Conservation (phyloP, 1,284 basidiomycete species). For the Heliocybe sulcata region DNA sequence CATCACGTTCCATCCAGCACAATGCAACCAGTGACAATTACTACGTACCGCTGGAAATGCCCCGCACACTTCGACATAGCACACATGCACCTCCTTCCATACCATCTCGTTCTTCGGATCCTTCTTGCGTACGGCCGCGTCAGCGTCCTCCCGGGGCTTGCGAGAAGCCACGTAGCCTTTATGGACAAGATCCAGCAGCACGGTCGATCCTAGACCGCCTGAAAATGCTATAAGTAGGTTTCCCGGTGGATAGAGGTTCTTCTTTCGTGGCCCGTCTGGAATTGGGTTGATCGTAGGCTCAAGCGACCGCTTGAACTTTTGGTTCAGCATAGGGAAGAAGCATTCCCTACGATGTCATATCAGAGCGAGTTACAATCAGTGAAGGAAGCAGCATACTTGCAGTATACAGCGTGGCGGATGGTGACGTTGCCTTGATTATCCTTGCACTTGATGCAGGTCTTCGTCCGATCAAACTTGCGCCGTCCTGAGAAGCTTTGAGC, state of each 20-base stretch:
- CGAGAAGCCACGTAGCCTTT: slow-evolving; percentile 47
- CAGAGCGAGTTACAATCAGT: slow-evolving; percentile 3
- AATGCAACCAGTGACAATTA: slow-evolving; percentile 1
- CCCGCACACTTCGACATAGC: slow-evolving; percentile 63
- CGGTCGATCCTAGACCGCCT: slow-evolving; percentile 66
- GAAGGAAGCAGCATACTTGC: slow-evolving; percentile 50
- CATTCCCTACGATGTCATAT: slow-evolving; percentile 42
- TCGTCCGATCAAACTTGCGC: slow-evolving; percentile 56
- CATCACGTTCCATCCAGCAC: slow-evolving; percentile 8
- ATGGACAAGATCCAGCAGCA: slow-evolving; percentile 63
- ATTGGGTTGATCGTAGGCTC: slow-evolving; percentile 56
- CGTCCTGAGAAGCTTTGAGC: slow-evolving; percentile 33
- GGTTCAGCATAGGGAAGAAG: slow-evolving; percentile 52
- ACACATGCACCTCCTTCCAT: slow-evolving; percentile 55
- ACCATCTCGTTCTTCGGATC: slow-evolving; percentile 59
- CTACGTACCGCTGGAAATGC: slow-evolving; percentile 53
- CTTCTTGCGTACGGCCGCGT: slow-evolving; percentile 32
- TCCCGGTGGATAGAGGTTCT: slow-evolving; percentile 55
- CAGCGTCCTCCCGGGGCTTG: slow-evolving; percentile 17
- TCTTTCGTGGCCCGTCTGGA: slow-evolving; percentile 39
- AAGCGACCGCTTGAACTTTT: slow-evolving; percentile 58
- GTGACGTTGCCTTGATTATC: slow-evolving; percentile 54
- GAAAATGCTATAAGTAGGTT: slow-evolving; percentile 64
- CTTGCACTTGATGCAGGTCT: slow-evolving; percentile 67
- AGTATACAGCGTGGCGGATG: slow-evolving; percentile 74